These are phyloP conservation scores for Aphanocladium album DNA, from an alignment of 2,329 filamentous ascomycete species.

Conservation along the genomic window DNA sequence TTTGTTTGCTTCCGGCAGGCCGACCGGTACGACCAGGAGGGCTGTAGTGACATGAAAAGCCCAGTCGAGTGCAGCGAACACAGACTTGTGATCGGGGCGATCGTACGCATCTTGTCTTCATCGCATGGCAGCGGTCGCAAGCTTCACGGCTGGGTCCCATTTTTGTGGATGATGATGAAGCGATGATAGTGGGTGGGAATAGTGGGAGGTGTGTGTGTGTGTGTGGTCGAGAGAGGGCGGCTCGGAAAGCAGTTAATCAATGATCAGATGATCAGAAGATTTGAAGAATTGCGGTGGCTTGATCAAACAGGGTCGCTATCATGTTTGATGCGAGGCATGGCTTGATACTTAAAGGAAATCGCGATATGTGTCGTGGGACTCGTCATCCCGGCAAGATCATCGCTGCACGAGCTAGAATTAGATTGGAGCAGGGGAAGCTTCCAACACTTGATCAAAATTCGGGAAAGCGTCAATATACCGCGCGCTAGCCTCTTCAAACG, in stretches of 20 bases:
- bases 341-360: not conserved
- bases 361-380: not conserved
- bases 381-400: slow-evolving; percentile 2
- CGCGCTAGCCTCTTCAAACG: not conserved
- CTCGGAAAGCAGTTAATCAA: not conserved
- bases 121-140: slow-evolving; percentile 12
- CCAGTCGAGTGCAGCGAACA: slow-evolving; percentile 9
- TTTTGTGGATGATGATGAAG: not conserved
- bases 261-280: not conserved
- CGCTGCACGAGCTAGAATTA: slow-evolving; percentile 3
- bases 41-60: slow-evolving; percentile 9
- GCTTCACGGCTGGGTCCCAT: slow-evolving; percentile 13
- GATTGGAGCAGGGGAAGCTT: not conserved
- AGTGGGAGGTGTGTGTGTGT: not conserved
- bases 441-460: not conserved
- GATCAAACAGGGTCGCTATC: not conserved
- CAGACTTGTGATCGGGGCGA: slow-evolving; percentile 6
- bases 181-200: not conserved
- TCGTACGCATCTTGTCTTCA: slow-evolving; percentile 14
- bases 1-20: slow-evolving; percentile 6
- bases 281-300: not conserved
- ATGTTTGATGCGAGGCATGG: not conserved
- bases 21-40: slow-evolving; percentile 13
- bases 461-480: not conserved
- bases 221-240: not conserved